Percentiles rank a stretch among this genome's conserved stretches.
Conservation (phyloP, 2,329 filamentous ascomycete genomes). For the Aureobasidium subglaciale region DNA sequence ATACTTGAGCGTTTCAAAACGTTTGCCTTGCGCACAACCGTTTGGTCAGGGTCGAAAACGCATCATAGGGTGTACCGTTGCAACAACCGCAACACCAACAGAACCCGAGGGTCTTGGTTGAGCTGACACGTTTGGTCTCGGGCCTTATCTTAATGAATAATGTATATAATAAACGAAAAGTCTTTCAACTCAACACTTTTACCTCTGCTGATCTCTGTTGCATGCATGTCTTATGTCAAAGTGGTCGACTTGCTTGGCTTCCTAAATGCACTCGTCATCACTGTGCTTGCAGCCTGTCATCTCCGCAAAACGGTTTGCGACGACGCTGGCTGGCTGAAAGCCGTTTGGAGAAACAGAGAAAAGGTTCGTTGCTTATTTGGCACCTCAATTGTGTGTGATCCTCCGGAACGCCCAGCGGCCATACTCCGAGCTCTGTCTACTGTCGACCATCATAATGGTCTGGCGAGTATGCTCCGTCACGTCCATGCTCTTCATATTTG, state of each 20-base stretch:
- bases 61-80: not conserved
- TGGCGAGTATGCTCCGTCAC: not conserved
- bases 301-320: slow-evolving; percentile 1
- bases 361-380: not conserved
- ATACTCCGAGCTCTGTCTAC: not conserved
- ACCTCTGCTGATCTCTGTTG: not conserved
- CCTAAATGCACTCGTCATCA: not conserved
- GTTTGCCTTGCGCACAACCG: not conserved
- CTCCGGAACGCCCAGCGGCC: not conserved
- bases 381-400: not conserved
- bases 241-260: not conserved
- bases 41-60: not conserved
- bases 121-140: not conserved
- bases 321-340: not conserved
- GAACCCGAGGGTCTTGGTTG: not conserved
- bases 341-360: slow-evolving; percentile 2
- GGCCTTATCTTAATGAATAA: not conserved
- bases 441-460: not conserved
- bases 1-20: not conserved
- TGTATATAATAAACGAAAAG: not conserved
- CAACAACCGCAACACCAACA: not conserved
- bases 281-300: not conserved
- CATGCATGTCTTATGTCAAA: not conserved
- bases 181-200: not conserved
- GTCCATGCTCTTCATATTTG: not conserved